Evolutionary conservation across 192 early-diverging fungal species (phyloP).

Genomic region (Linnemannia schmuckeri): DNA sequence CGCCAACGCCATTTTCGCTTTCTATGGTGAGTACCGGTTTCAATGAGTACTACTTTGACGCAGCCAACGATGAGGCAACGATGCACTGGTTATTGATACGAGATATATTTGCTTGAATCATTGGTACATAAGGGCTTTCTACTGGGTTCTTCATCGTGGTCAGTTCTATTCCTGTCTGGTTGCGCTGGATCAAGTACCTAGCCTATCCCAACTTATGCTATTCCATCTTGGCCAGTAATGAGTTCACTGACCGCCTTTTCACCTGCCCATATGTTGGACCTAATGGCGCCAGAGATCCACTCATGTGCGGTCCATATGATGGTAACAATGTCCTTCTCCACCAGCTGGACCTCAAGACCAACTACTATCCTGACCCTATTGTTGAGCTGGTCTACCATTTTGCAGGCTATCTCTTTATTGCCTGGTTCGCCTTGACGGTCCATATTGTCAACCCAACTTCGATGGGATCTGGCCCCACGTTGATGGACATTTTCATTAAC

Average conservation of each 20-base stretch:
- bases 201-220: constrained; percentile 43
- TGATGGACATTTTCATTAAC: constrained; percentile 44
- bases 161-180: constrained; percentile 46
- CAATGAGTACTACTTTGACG: background rate
- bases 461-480: constrained; percentile 47
- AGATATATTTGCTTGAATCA: background rate
- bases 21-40: constrained; percentile 29
- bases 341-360: constrained; percentile 27
- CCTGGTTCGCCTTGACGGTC: constrained; percentile 35
- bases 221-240: constrained; percentile 47
- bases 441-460: constrained; percentile 45
- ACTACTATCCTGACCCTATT: constrained; percentile 38
- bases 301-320: constrained; percentile 31
- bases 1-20: constrained; percentile 52
- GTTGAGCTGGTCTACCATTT: constrained; percentile 27
- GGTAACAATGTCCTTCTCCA: constrained; percentile 27
- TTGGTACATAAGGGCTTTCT: constrained; percentile 25
- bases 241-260: constrained; percentile 38
- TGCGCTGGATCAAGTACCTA: constrained; percentile 48
- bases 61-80: background rate
- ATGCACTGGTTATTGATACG: background rate
- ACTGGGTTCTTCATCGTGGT: constrained; percentile 52
- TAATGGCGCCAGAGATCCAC: constrained; percentile 30
- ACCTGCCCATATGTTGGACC: constrained; percentile 17
- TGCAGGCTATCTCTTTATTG: constrained; percentile 37